These are phyloP conservation scores for Cryphonectria naterciae DNA, from an alignment of 2,329 filamentous ascomycete genomes.

Conservation along the genomic window DNA sequence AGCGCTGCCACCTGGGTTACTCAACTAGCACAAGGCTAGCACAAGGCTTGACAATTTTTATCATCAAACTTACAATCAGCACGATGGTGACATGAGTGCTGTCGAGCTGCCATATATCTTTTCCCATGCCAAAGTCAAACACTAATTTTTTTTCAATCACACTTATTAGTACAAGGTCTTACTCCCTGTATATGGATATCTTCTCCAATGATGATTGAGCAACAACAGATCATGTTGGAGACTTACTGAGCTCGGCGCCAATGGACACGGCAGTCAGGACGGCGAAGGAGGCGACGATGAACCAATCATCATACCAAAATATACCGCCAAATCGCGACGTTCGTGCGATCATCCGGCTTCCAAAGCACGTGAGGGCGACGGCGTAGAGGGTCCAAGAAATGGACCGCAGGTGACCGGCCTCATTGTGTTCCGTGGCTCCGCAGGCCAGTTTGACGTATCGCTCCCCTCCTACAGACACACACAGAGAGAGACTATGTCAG, in stretches of 20 bases:
- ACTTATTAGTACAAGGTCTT: neutral
- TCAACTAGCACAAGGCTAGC: no score
- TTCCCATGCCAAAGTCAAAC: conserved; percentile 32
- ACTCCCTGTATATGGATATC: neutral
- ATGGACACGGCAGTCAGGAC: conserved; percentile 31
- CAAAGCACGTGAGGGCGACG: conserved; percentile 28
- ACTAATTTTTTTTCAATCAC: conserved; percentile 13
- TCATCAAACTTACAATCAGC: conserved; percentile 28
- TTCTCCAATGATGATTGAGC: neutral
- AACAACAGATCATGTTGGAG: neutral
- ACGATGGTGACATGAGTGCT: conserved; percentile 29
- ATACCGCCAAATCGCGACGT: conserved; percentile 29
- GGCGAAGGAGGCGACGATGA: conserved; percentile 32
- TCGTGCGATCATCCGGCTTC: conserved; percentile 30
- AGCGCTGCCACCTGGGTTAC: neutral
- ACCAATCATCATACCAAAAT: conserved; percentile 34
- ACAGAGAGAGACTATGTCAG: neutral
- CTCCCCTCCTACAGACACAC: conserved; percentile 21
- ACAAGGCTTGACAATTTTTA: no score
- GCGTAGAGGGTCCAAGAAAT: conserved; percentile 30
- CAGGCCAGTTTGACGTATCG: conserved; percentile 27
- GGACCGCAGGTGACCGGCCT: conserved; percentile 23
- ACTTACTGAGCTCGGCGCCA: conserved; percentile 32
- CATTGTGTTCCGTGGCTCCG: conserved; percentile 21
- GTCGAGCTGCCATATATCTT: conserved; percentile 32